phyloP scores from a whole-genome alignment of 257 asterid species.

The Apocynum venetum region DNA sequence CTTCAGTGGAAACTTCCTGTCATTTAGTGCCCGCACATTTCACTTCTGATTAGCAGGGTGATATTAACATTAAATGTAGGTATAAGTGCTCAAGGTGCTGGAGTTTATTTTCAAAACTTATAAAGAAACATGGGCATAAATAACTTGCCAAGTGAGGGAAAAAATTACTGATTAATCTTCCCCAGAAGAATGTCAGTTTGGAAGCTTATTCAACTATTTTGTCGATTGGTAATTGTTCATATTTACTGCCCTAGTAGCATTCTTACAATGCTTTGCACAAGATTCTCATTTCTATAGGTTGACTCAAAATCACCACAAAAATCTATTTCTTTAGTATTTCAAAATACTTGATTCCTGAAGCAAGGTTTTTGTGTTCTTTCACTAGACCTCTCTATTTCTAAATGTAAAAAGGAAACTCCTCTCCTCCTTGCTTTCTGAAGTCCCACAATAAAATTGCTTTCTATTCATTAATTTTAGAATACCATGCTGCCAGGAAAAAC shows the following conservation, averaged over 20 bases:
- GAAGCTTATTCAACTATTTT: neutral
- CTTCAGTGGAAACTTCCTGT: neutral
- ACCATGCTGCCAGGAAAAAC: neutral
- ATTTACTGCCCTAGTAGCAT: no score
- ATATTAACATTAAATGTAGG: neutral
- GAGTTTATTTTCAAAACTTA: neutral
- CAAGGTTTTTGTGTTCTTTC: neutral
- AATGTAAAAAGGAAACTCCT: neutral
- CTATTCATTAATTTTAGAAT: neutral
- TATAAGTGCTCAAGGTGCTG: neutral
- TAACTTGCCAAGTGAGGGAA: neutral
- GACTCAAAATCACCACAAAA: no score
- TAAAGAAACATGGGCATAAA: neutral
- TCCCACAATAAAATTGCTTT: neutral
- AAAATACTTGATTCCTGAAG: neutral
- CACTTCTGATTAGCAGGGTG: neutral
- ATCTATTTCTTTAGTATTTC: neutral
- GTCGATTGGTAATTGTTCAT: no score
- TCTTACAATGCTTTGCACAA: no score
- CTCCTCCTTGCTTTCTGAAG: neutral
- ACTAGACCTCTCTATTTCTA: neutral
- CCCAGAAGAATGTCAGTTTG: neutral
- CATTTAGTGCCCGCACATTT: neutral
- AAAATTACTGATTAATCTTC: neutral
- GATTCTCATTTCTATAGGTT: no score